A percentile compares a stretch with the other conserved stretches of the same genome.
Conservation (phyloP, 169 alveolate species). For the Plasmodium knowlesi region DNA sequence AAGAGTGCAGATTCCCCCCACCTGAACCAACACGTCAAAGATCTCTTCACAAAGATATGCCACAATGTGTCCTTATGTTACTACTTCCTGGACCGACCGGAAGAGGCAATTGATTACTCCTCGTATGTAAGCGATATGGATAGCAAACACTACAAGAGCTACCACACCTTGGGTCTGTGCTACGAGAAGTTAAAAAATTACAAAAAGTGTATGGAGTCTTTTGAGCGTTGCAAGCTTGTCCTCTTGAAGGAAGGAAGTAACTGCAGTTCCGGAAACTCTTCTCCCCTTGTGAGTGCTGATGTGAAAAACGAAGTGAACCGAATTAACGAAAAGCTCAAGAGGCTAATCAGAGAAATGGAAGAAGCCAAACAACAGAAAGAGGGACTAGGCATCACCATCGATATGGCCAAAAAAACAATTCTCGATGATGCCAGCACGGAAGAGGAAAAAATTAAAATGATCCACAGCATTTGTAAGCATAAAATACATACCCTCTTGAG, state of each 20-base stretch:
- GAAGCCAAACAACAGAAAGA: neutral
- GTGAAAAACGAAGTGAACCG: constrained; percentile 4
- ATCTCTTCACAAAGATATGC: constrained; percentile 28
- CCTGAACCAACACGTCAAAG: neutral
- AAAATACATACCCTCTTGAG: constrained; percentile 16
- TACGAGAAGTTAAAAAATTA: constrained; percentile 53
- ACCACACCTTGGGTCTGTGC: constrained; percentile 65
- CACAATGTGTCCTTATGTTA: constrained; percentile 65
- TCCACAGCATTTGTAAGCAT: constrained; percentile 42
- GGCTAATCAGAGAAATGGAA: neutral
- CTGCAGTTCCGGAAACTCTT: neutral
- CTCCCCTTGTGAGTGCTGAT: neutral
- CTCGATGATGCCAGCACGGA: constrained; percentile 15
- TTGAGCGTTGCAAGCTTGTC: constrained; percentile 41
- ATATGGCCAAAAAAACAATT: neutral
- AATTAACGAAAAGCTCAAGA: constrained; percentile 43
- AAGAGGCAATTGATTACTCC: constrained; percentile 32
- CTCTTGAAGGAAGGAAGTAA: neutral
- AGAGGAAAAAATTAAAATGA: constrained; percentile 49
- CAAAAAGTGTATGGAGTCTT: constrained; percentile 14
- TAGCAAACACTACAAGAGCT: constrained; percentile 42
- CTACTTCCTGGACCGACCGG: constrained; percentile 30
- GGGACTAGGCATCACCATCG: neutral
- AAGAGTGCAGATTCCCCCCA: neutral
- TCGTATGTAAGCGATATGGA: constrained; percentile 40